Base-by-base conservation (phyloP, 1,139 yeast genomes). In the Saccharomyces hybrid region DNA sequence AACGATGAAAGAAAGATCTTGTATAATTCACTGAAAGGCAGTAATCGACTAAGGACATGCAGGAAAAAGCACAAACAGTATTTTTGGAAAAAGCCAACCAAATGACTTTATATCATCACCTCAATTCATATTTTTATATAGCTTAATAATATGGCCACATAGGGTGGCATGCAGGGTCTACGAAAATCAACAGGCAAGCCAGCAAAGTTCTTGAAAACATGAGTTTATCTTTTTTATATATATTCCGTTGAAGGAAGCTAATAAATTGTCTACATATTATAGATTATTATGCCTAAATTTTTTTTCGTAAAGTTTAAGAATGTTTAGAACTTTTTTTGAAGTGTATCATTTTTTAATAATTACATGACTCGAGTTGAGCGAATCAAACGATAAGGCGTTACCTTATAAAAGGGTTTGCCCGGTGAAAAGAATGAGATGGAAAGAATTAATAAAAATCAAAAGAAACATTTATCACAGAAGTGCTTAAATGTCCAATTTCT, bases 11-110 rank as follows among this genome's bases (percentile, higher is more conserved):
- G 97, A 66, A 82, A 81, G 28, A 71, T 71, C 52, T 74, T 88
- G 64, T 95, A 88, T 11, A 80, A 82, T 53, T 82, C 86, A 56
- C 75, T 87, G 54, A 87, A 87, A 64, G 96, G 95, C 28, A 80
- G 84, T 19, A 78, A 83, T 9, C 86, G 87, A 2, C 76, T 90
- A 62, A 79, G 97, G 68, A 81, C 86, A 49, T 90, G 96, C 72
- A 81, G 97, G 74, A 86, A 84, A 73, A 86, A 88, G 2, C 96
- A 89, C 73, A 90, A 90, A 72, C 96, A 90, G 67, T 84, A 84
- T 67, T 84, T 81, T 71, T 84, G 90, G 90, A 84, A 83, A 68
- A 83, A 80, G 63, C 90, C 90, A 14, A 64, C 56, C 8, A 46
- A 16, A 16, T 38, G 24, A 38, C 24, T 16, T 54, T 57, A 31